Evolutionary conservation across 2,329 filamentous ascomycete species (phyloP), one percentile per base, ranked within the genome.

Genomic region (Talaromyces pinophilus): DNA sequence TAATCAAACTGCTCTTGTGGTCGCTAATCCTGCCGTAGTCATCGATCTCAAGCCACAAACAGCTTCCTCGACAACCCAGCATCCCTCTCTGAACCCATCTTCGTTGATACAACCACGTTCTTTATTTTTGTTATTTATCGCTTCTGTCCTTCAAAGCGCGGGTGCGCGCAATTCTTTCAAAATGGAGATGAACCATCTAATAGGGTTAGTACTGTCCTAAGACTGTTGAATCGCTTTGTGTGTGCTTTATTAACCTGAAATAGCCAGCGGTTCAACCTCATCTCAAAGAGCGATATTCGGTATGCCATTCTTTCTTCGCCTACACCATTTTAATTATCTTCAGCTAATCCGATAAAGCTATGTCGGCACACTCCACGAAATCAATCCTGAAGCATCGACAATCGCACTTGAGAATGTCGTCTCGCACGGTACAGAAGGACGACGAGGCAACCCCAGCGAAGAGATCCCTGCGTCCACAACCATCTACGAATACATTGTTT

Each of bases 401-500:
- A 96, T 99, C 75, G 96, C 95, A 50, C 88, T 99, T 70, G 93
- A 99, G 78, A 94, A 97, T 86, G 95, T 99, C 78, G 88, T 89
- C 70, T 98, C 94, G 3, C 96, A 90, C 76, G 95, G 95, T 72
- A 97, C 95, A 35, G 95, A 99, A 82, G 93, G 93, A 65, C 92
- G 95, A 70, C 90, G 90, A 76, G 87, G 85, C 71, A 88, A 90
- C 72, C 89, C 90, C 19, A 87, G 90, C 19, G 91, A 96, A 70
- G 93, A 97, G 81, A 91, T 97, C 67, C 82, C 90, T 44, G 87
- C 92, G 3, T 94, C 92, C 40, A 90, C 95, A 69, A 92, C 92
- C 77, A 87, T 97, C 75, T 99, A 97, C 83, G 95, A 98, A 78
- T 98, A 97, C 82, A 98, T 99, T 76, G 93, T 99, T 70, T 99